Base-by-base conservation (phyloP, 1,284 basidiomycete species). In the Trichosporon sp. region DNA sequence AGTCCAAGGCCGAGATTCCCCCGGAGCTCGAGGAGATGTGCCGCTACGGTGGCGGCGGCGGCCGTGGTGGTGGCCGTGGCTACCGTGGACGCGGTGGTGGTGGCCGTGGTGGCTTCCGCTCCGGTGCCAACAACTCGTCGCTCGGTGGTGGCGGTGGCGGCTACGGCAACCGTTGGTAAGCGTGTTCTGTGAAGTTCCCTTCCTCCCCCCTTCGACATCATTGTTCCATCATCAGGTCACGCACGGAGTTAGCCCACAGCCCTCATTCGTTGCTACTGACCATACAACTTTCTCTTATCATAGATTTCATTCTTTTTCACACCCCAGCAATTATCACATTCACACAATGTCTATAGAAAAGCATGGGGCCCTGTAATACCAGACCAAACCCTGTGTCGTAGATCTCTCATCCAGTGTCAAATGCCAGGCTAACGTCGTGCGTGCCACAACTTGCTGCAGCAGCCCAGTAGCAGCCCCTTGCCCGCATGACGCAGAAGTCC, bases 1-100 rank as follows among this genome's bases (percentile, higher is more conserved):
- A 99, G 85, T 93, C 94, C 65, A 96, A 96, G 83, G 91, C 94
- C 40, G 87, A 88, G 66, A 87, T 99, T 32, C 94, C 96, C 26
- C 89, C 92, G 69, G 93, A 96, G 82, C 87, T 99, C 2, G 92
- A 95, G 82, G 93, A 98, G 85, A 97, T 99, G 94, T 88, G 88
- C 2, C 90, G 90, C 86, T 96, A 91, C 83, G 90, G 92, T 71
- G 91, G 92, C 64, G 82, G 86, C n/a, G 84, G 85, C 40, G 84
- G 85, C 65, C 83, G 84, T 56, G 75, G 83, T 67, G 73, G 83
- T 68, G 70, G 85, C 82, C 78, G 79, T 82, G 70, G 82, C 84
- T 77, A 82, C 85, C 70, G 78, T 74, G 89, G 91, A 40, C 75
- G 81, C 32, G 77, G 84, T 67, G 78, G 84, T 43, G 89, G 91